Percentiles rank a stretch among this genome's conserved stretches.
These are phyloP conservation scores for Dipteronia sinensis DNA, from an alignment of 345 rosid species.

Conservation along the genomic window DNA sequence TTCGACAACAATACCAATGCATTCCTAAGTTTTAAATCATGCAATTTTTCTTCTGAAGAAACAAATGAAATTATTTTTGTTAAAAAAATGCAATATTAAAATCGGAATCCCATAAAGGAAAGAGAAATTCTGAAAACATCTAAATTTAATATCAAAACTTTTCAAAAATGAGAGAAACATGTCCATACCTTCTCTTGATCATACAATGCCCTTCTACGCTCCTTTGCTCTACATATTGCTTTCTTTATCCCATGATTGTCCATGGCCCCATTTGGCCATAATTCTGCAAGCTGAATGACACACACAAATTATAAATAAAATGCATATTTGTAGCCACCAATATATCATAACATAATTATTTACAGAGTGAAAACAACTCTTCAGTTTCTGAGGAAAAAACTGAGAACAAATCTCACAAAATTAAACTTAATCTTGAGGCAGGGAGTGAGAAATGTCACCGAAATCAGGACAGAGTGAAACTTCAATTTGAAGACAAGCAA, in stretches of 20 bases:
- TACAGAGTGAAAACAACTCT: background rate
- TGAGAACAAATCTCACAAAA: background rate
- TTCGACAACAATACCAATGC: background rate
- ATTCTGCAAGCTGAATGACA: conserved; percentile 44
- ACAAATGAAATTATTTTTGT: background rate
- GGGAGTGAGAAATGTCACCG: background rate
- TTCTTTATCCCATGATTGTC: conserved; percentile 49
- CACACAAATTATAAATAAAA: background rate
- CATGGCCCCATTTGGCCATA: conserved; percentile 60
- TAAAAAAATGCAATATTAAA: background rate
- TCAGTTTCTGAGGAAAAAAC: background rate
- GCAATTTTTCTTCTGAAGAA: background rate
- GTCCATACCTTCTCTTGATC: conserved; percentile 24
- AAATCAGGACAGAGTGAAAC: conserved; percentile 1
- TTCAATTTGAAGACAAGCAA: background rate
- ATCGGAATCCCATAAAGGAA: background rate
- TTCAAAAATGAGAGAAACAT: background rate
- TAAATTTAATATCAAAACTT: background rate
- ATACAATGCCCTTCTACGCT: conserved; percentile 38
- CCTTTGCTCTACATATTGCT: conserved; percentile 53
- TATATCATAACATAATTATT: background rate
- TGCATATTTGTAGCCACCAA: background rate
- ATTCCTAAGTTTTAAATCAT: background rate
- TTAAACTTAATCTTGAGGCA: background rate
- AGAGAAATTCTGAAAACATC: background rate